Evolutionary conservation across 139 green algal genomes (phyloP), one percentile per base, ranked within the genome.

Genomic region (Coelastrella sp.): DNA sequence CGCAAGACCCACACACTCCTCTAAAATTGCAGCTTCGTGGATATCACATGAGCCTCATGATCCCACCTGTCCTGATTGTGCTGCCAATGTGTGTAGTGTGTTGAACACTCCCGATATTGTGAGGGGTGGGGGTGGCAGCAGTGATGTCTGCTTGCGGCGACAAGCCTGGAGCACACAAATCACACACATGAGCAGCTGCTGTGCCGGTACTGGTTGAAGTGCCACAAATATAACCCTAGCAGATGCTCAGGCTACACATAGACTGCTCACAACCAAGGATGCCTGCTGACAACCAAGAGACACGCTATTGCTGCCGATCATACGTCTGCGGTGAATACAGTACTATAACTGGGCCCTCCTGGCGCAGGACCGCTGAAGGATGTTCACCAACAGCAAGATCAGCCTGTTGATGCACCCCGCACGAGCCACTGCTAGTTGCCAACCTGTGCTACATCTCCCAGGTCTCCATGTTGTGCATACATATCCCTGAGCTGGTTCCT

Each of bases 381-480:
- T 1, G 32, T 47, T 47, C 32, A 47, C 32, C 1, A 47, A 1
- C 32, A 47, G 32, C 32, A 2, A 47, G 0, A 47, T 47, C 1
- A 47, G 32, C 32, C 32, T 2, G 0, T 47, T 47, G 32, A 2
- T 1, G 32, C 32, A 47, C 32, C 32, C 0, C 32, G 0, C 32
- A 47, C 32, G 0, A 47, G 32, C 32, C 32, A 47, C 32, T 1
- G 32, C 32, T 1, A 47, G 1, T 47, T 47, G 32, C 90, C 0
- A 90, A 94, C 91, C 90, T 94, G 83, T 0, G 96, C 96, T 54
- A 98, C 96, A 89, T 99, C 97, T 0, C 97, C 97, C 58, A 98
- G 80, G 80, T 99, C 97, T 0, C 97, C 97, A 7, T 95, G 59
- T 47, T 93, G 11, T 4, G 81, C 90, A 90, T 99, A 98, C 92